Evolutionary conservation across 108 stramenopile species (phyloP), one percentile per base, ranked within the genome.

Genomic region (Seminavis robusta): DNA sequence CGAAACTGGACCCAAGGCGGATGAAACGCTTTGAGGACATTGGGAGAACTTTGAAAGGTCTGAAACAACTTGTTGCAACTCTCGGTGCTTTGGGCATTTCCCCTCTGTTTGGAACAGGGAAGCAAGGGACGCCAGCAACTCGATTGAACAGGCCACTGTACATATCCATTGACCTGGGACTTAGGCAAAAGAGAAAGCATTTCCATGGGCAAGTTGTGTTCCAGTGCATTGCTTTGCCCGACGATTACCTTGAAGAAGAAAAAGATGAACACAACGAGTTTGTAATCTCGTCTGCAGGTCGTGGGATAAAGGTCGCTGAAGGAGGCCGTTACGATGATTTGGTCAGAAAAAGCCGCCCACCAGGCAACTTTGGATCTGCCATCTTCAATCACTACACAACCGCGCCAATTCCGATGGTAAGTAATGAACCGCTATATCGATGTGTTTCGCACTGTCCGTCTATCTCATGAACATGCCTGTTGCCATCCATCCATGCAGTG

Each of bases 261-360:
- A 32, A 49, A 19, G 28, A 69, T 28, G 38, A 63, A 51, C 8
- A 59, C 45, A 42, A 69, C 37, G 66, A 61, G 8, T 15, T n/a
- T 10, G 29, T 41, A 27, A 44, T 74, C 15, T 64, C 48, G 11
- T 45, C 48, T 6, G 50, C 63, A 28, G 79, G 69, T 6, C 67
- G 61, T 46, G 81, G 78, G 21, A 66, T 75, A 16, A 77, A 80
- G 53, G 42, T 91, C 21, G 86, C 84, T 20, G 86, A 87, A 52
- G 90, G 90, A 11, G 90, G 86, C 11, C 49, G 84, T 33, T 89
- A 78, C 33, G 81, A 78, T 44, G 78, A 81, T 36, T 51, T 79
- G 6, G 76, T 71, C 10, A 48, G 81, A 34, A 77, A 66, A 28
- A 77, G 61, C 56, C 69, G 85, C 6, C 90, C 90, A 16, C 90